These are phyloP conservation scores for Phyllosticta citribraziliensis DNA, from an alignment of 2,329 filamentous ascomycete species.

Conservation along the genomic window DNA sequence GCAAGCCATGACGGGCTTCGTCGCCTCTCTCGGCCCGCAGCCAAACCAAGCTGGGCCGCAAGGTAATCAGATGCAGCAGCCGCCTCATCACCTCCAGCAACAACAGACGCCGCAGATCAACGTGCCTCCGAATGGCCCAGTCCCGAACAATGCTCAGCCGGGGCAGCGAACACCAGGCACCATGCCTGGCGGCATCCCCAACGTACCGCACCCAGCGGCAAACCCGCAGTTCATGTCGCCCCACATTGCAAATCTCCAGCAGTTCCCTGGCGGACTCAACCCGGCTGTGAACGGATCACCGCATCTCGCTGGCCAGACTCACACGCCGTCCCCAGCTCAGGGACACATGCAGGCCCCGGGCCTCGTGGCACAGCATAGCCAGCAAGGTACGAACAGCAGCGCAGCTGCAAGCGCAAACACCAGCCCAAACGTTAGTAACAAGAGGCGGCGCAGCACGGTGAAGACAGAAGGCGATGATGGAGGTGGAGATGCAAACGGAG, in stretches of 20 bases:
- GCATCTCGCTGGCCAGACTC: constrained; percentile 29
- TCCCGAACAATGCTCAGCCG: constrained; percentile 18
- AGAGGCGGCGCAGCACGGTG: constrained; percentile 50
- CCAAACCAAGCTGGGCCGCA: constrained; percentile 13
- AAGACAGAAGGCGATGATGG: constrained; percentile 49
- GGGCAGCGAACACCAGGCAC: constrained; percentile 22
- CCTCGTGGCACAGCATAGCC: constrained; percentile 49
- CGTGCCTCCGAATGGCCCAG: constrained; percentile 17
- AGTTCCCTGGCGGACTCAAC: constrained; percentile 33
- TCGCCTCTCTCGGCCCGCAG: constrained; percentile 32
- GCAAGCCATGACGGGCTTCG: constrained; percentile 46
- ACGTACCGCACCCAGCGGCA: constrained; percentile 15
- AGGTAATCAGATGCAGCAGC: constrained; percentile 2
- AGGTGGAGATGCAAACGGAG: constrained; percentile 22
- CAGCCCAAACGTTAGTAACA: constrained; percentile 51
- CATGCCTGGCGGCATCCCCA: constrained; percentile 18
- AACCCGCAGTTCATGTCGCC: constrained; percentile 47
- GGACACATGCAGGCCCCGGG: constrained; percentile 24
- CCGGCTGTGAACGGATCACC: constrained; percentile 42
- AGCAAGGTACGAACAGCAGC: constrained; percentile 46
- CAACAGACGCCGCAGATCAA: constrained; percentile 15
- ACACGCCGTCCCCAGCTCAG: constrained; percentile 37
- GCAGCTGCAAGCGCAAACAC: constrained; percentile 49
- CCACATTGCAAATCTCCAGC: constrained; percentile 41
- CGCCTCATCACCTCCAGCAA: neutral